Conservation (phyloP, 148 eudicot species). For the Cornus controversa region DNA sequence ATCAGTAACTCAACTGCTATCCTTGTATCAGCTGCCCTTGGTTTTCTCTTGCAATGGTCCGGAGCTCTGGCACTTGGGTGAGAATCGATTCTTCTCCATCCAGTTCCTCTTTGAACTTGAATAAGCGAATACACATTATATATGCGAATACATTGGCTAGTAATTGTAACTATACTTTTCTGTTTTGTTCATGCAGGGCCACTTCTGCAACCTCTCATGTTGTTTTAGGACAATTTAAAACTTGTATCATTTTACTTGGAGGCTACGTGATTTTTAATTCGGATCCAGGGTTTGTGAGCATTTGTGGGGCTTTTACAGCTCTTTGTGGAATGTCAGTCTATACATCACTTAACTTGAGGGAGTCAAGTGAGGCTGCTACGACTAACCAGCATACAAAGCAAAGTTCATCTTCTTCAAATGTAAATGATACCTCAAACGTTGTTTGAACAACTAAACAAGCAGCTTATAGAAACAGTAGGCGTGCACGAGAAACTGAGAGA, state of each 20-base stretch:
- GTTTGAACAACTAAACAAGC: constrained; percentile 27
- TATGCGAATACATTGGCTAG: too few species aligned
- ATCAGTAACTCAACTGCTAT: constrained; percentile 49
- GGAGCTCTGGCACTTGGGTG: constrained; percentile 95
- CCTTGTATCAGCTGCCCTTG: constrained; percentile 66
- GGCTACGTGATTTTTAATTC: constrained; percentile 72
- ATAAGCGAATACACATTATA: too few species aligned
- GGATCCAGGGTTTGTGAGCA: constrained; percentile 77
- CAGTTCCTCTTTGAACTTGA: not conserved
- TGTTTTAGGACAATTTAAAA: constrained; percentile 86
- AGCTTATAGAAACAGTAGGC: not conserved
- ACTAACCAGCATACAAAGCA: constrained; percentile 34
- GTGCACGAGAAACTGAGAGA: too few species aligned
- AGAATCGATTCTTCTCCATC: not conserved
- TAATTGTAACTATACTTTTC: too few species aligned
- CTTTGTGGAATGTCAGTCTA: constrained; percentile 82
- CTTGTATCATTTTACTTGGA: constrained; percentile 78
- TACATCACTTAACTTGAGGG: constrained; percentile 59
- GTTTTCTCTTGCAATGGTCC: constrained; percentile 87
- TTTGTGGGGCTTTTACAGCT: constrained; percentile 70
- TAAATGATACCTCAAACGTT: constrained; percentile 29
- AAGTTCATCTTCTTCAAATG: constrained; percentile 25
- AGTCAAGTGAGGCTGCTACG: constrained; percentile 26
- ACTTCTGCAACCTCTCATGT: constrained; percentile 93
- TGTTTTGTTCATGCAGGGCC: constrained; percentile 48